These are phyloP conservation scores for Panellus pusillus DNA, from an alignment of 768 basidiomycete genomes.

Conservation along the genomic window DNA sequence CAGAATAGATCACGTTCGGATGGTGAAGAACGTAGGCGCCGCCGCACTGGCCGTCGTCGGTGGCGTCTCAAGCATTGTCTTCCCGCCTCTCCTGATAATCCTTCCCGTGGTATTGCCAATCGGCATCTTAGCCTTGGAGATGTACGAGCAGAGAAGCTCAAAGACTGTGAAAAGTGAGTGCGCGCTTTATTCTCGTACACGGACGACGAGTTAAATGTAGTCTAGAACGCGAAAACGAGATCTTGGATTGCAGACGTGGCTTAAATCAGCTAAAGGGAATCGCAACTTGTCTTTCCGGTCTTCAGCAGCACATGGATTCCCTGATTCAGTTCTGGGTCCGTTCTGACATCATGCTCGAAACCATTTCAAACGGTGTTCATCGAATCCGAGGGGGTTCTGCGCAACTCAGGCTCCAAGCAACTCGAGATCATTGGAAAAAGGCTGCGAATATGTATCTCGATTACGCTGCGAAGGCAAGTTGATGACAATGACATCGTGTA, in stretches of 20 bases:
- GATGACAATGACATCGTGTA: background rate
- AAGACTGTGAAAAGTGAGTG: slow-evolving; percentile 19
- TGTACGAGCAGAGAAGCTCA: slow-evolving; percentile 10
- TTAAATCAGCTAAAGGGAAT: background rate
- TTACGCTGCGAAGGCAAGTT: slow-evolving; percentile 9
- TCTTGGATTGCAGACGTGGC: background rate
- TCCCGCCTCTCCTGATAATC: slow-evolving; percentile 22
- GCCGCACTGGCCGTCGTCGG: slow-evolving; percentile 20
- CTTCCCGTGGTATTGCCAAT: slow-evolving; percentile 21
- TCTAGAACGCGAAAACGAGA: slow-evolving; percentile 17
- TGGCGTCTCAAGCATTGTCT: slow-evolving; percentile 13
- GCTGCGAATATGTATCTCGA: slow-evolving; percentile 2
- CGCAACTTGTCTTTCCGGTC: background rate
- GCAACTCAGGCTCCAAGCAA: slow-evolving; percentile 10
- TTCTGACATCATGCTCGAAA: slow-evolving; percentile 17
- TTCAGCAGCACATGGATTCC: background rate
- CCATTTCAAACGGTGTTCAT: slow-evolving; percentile 2
- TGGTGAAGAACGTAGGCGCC: slow-evolving; percentile 14
- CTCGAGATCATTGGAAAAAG: background rate
- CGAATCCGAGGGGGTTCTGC: slow-evolving; percentile 1
- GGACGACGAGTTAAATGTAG: background rate
- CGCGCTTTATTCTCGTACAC: background rate
- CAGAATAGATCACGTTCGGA: slow-evolving; percentile 5
- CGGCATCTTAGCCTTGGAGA: slow-evolving; percentile 16
- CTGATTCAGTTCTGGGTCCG: slow-evolving; percentile 8